These are phyloP conservation scores for Saccharata proteae DNA, from an alignment of 2,329 filamentous ascomycete genomes.

Conservation along the genomic window DNA sequence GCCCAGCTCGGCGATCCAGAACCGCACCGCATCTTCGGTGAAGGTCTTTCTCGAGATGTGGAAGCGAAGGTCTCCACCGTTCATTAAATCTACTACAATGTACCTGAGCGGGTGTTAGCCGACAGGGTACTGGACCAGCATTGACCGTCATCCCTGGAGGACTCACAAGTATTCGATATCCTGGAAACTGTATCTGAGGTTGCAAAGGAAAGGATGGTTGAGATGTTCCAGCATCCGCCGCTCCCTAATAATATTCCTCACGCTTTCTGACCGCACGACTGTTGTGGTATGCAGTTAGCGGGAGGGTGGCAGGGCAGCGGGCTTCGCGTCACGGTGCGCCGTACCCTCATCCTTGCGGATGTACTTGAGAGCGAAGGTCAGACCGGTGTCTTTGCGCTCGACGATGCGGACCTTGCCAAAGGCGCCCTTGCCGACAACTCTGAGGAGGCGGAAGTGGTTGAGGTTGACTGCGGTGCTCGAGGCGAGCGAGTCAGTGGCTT, in stretches of 20 bases:
- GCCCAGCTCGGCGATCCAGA: slow-evolving; percentile 91
- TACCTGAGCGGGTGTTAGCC: slow-evolving; percentile 41
- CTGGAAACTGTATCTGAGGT: slow-evolving; percentile 96
- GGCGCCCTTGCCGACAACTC: slow-evolving; percentile 92
- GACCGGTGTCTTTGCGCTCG: slow-evolving; percentile 85
- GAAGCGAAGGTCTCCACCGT: slow-evolving; percentile 87
- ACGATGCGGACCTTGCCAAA: slow-evolving; percentile 99
- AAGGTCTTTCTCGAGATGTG: slow-evolving; percentile 97
- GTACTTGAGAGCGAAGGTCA: slow-evolving; percentile 95
- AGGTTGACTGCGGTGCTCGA: slow-evolving; percentile 60
- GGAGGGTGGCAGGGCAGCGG: slow-evolving; percentile 9
- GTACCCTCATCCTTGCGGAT: slow-evolving; percentile 96
- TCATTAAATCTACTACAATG: slow-evolving; percentile 96
- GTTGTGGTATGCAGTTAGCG: slow-evolving; percentile 22
- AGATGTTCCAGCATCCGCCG: slow-evolving; percentile 95
- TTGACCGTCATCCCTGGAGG: slow-evolving; percentile 1
- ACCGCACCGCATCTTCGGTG: slow-evolving; percentile 89
- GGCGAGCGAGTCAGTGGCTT: slow-evolving; percentile 1
- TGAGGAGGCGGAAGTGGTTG: slow-evolving; percentile 89
- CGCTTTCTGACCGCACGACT: slow-evolving; percentile 96
- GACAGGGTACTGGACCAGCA: neutral
- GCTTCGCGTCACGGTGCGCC: slow-evolving; percentile 19
- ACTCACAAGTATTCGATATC: slow-evolving; percentile 96
- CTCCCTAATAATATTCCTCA: slow-evolving; percentile 95
- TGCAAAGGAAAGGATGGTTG: slow-evolving; percentile 96